phyloP scores from a whole-genome alignment of 768 basidiomycete species.

The Lentinula aciculospora region DNA sequence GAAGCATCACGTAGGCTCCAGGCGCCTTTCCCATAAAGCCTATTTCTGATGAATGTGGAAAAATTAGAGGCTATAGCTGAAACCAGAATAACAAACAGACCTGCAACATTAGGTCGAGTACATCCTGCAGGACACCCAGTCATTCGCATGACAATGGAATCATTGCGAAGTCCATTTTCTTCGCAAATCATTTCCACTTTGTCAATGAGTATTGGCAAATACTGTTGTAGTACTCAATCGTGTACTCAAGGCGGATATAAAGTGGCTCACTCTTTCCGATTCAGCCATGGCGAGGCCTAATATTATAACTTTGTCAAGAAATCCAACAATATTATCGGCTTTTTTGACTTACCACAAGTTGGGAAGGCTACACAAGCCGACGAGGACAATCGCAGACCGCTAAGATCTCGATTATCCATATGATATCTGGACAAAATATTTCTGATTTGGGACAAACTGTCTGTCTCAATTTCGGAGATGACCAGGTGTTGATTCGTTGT shows the following conservation, averaged over 20 bases:
- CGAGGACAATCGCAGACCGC: conserved; percentile 77
- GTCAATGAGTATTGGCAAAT: conserved; percentile 86
- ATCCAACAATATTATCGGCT: background rate
- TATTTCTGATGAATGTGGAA: conserved; percentile 52
- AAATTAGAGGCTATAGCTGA: background rate
- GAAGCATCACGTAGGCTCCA: conserved; percentile 88
- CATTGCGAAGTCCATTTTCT: conserved; percentile 87
- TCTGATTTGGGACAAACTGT: conserved; percentile 76
- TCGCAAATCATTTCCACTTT: conserved; percentile 96
- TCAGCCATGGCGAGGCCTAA: conserved; percentile 42
- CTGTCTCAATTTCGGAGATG: conserved; percentile 73
- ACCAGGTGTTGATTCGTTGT: conserved; percentile 95
- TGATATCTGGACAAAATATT: conserved; percentile 75
- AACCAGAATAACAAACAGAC: conserved; percentile 23
- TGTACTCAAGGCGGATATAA: background rate
- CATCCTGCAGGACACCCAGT: conserved; percentile 95
- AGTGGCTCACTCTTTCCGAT: conserved; percentile 42
- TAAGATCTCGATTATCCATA: conserved; percentile 76
- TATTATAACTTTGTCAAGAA: background rate
- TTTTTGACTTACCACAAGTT: conserved; percentile 66
- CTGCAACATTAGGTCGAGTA: conserved; percentile 88
- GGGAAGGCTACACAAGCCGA: conserved; percentile 98
- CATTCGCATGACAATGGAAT: conserved; percentile 98
- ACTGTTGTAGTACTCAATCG: conserved; percentile 36
- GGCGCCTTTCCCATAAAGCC: conserved; percentile 97